Percentiles rank a stretch among this genome's conserved stretches.
Evolutionary conservation across 169 alveolate species (phyloP).

Genomic region (Cytauxzoon felis): DNA sequence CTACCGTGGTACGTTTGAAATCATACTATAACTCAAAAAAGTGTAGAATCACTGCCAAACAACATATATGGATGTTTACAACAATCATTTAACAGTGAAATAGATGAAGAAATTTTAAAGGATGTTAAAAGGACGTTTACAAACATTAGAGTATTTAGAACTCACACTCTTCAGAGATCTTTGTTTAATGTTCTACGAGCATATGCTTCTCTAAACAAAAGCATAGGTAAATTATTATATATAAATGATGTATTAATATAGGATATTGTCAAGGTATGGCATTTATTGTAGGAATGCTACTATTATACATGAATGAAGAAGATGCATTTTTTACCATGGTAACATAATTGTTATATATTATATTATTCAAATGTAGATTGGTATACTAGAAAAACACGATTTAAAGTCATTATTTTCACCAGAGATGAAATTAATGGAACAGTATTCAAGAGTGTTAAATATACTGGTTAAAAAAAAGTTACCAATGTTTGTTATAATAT

Average conservation of each 20-base stretch:
- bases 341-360: not conserved
- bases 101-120: constrained; percentile 9
- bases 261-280: constrained; percentile 85
- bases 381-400: constrained; percentile 73
- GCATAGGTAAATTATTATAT: constrained; percentile 14
- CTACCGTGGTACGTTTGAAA: not conserved
- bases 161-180: not conserved
- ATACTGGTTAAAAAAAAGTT: constrained; percentile 67
- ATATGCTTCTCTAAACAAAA: constrained; percentile 64
- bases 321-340: constrained; percentile 75
- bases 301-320: constrained; percentile 79
- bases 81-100: not conserved
- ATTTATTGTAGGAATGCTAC: constrained; percentile 73
- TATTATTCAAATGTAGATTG: constrained; percentile 6
- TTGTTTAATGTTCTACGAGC: constrained; percentile 73
- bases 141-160: not conserved
- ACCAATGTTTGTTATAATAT: constrained; percentile 55
- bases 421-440: constrained; percentile 78
- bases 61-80: constrained; percentile 14
- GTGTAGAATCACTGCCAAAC: not conserved
- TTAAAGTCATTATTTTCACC: constrained; percentile 73
- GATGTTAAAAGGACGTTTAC: constrained; percentile 39
- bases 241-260: not conserved
- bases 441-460: constrained; percentile 71
- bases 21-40: not conserved